Percentiles rank a stretch among this genome's conserved stretches.
Evolutionary conservation across 2,329 filamentous ascomycete genomes (phyloP).

Genomic region (Lecanicillium sp.): DNA sequence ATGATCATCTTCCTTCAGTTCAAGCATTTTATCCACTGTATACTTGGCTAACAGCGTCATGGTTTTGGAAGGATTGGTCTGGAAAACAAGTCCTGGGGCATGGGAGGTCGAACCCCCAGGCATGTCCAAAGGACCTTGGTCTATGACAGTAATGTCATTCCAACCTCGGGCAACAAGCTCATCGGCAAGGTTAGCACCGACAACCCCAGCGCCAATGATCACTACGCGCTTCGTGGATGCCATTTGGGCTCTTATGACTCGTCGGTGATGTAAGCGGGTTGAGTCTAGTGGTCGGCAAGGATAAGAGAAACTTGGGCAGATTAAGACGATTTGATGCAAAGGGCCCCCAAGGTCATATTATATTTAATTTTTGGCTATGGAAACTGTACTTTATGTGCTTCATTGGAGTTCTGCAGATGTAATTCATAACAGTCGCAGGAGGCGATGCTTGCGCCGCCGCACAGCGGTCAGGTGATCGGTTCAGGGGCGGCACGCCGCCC

Average conservation of each 20-base stretch:
- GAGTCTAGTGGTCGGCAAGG: too few relatives aligned
- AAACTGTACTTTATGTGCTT: too few relatives aligned
- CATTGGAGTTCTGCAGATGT: too few relatives aligned
- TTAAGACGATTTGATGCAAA: too few relatives aligned
- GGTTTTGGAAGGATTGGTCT: conserved; percentile 49
- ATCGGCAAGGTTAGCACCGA: conserved; percentile 55
- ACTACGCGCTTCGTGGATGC: conserved; percentile 36
- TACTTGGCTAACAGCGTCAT: conserved; percentile 53
- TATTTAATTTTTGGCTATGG: too few relatives aligned
- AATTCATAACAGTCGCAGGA: background rate
- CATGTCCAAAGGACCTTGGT: conserved; percentile 54
- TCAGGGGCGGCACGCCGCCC: conserved; percentile 2
- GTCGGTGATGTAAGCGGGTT: background rate
- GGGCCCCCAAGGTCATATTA: too few relatives aligned
- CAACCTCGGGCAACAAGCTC: conserved; percentile 55
- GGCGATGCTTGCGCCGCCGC: background rate
- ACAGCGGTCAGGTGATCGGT: conserved; percentile 16
- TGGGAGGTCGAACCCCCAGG: conserved; percentile 59
- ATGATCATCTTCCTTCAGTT: conserved; percentile 29
- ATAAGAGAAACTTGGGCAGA: too few relatives aligned
- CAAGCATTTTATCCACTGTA: conserved; percentile 51
- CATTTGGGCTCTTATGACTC: conserved; percentile 17
- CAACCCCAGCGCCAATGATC: conserved; percentile 56
- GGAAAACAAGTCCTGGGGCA: conserved; percentile 56
- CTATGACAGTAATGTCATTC: conserved; percentile 54